A percentile compares a stretch with the other conserved stretches of the same genome.
phyloP scores from a whole-genome alignment of 2,329 filamentous ascomycete genomes.

The Tolypocladium nubicola region DNA sequence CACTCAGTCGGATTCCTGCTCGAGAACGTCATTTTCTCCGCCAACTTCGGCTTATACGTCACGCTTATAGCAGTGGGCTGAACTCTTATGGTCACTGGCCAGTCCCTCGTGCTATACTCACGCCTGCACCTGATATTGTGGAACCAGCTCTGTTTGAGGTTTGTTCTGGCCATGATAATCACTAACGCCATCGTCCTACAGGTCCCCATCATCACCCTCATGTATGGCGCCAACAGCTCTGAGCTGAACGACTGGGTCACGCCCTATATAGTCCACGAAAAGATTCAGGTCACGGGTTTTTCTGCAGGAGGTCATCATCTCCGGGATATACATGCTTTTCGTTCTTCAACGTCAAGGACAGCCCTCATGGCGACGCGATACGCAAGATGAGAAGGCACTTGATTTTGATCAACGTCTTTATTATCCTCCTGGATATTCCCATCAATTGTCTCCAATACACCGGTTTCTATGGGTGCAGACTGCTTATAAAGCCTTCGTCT shows the following conservation, averaged over 20 bases:
- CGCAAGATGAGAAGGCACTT: conserved; percentile 20
- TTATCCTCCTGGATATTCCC: conserved; percentile 29
- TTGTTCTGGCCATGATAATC: conserved; percentile 46
- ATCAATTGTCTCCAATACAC: conserved; percentile 18
- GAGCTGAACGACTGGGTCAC: conserved; percentile 3
- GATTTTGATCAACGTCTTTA: conserved; percentile 28
- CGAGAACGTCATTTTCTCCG: conserved; percentile 19
- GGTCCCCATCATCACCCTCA: conserved; percentile 43
- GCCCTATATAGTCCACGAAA: conserved; percentile 34
- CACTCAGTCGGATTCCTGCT: conserved; percentile 35
- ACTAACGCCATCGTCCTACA: conserved; percentile 41
- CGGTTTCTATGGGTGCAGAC: conserved; percentile 17
- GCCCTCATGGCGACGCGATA: conserved; percentile 11
- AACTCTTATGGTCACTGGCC: conserved; percentile 44
- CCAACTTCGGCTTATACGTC: conserved; percentile 7
- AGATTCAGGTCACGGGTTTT: conserved; percentile 43
- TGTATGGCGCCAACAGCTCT: conserved; percentile 35
- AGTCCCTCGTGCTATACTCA: conserved; percentile 50
- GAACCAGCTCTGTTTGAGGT: conserved; percentile 33
- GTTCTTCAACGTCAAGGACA: conserved; percentile 29
- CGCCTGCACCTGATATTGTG: conserved; percentile 47
- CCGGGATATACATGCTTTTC: conserved; percentile 36
- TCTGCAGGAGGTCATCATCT: conserved; percentile 42
- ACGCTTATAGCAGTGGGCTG: conserved; percentile 13
- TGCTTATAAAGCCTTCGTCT: conserved; percentile 18